Conservation (phyloP, 345 rosid genomes). For the Salix udensis region DNA sequence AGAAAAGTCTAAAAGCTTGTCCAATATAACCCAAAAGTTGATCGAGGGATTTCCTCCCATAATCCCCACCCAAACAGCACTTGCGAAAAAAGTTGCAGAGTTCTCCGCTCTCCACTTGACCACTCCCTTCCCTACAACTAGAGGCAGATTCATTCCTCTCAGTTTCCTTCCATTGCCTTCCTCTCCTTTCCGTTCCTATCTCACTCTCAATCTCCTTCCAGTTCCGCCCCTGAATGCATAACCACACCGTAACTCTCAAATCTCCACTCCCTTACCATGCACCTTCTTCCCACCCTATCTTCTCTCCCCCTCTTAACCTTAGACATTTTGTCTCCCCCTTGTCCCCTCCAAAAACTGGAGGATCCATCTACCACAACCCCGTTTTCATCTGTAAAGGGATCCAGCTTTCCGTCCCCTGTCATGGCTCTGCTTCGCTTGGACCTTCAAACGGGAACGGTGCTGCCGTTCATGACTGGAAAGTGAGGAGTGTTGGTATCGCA, state of each 20-base stretch:
- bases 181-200: not conserved
- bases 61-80: not conserved
- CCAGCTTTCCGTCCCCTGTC: conserved; percentile 31
- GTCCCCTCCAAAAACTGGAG: conserved; percentile 17
- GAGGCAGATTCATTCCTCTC: not conserved
- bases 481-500: conserved; percentile 29
- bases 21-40: not conserved
- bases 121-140: not conserved
- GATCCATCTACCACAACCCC: not conserved
- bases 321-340: conserved; percentile 14
- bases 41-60: not conserved
- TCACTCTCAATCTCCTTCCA: not conserved
- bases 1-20: not conserved
- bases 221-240: conserved; percentile 42
- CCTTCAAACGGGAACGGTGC: conserved; percentile 10
- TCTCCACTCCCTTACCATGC: conserved; percentile 34
- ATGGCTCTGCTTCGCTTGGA: conserved; percentile 21
- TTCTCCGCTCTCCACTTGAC: not conserved
- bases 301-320: conserved; percentile 37
- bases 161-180: not conserved
- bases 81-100: not conserved
- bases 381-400: conserved; percentile 29
- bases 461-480: conserved; percentile 4
- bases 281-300: conserved; percentile 12
- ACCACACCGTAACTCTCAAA: conserved; percentile 36